A percentile compares a stretch with the other conserved stretches of the same genome.
Conservation (phyloP, 1,284 basidiomycete species). For the Ceratobasidium papillatum region DNA sequence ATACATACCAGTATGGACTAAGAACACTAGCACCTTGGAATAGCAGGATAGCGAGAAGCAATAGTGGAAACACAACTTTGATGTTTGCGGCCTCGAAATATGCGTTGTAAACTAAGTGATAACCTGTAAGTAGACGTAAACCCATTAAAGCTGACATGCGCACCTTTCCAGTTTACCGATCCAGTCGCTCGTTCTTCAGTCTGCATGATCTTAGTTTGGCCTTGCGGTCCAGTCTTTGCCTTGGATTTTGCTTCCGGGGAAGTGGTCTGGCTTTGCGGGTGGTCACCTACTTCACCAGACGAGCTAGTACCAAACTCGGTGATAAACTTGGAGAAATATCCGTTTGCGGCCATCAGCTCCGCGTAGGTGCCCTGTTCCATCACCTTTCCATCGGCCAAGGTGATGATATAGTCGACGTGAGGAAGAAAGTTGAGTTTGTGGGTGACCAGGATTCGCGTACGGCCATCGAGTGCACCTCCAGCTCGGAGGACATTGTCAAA, state of each 20-base stretch:
- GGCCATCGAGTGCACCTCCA: slow-evolving; percentile 57
- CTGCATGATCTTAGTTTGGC: slow-evolving; percentile 67
- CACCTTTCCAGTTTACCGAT: slow-evolving; percentile 65
- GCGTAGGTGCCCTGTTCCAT: slow-evolving; percentile 79
- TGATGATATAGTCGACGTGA: slow-evolving; percentile 72
- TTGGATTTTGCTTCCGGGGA: background rate
- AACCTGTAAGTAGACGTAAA: slow-evolving; percentile 50
- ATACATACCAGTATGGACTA: slow-evolving; percentile 14
- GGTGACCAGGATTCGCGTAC: slow-evolving; percentile 85
- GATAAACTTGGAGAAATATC: slow-evolving; percentile 77
- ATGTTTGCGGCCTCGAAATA: slow-evolving; percentile 29
- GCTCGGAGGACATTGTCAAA: slow-evolving; percentile 84
- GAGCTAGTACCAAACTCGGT: slow-evolving; percentile 65
- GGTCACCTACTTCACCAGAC: background rate
- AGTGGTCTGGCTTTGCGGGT: slow-evolving; percentile 46
- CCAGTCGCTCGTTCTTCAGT: slow-evolving; percentile 72
- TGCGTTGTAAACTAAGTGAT: slow-evolving; percentile 31
- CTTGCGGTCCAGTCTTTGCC: background rate
- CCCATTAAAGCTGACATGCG: slow-evolving; percentile 38
- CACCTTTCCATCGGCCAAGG: slow-evolving; percentile 54
- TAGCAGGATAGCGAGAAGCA: slow-evolving; percentile 30
- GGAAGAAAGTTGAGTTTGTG: slow-evolving; percentile 84
- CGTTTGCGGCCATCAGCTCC: slow-evolving; percentile 67
- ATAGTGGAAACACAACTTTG: slow-evolving; percentile 19
- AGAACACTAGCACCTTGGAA: slow-evolving; percentile 29